These are phyloP conservation scores for Fusarium ramigenum DNA, from an alignment of 2,329 filamentous ascomycete genomes.

Conservation along the genomic window DNA sequence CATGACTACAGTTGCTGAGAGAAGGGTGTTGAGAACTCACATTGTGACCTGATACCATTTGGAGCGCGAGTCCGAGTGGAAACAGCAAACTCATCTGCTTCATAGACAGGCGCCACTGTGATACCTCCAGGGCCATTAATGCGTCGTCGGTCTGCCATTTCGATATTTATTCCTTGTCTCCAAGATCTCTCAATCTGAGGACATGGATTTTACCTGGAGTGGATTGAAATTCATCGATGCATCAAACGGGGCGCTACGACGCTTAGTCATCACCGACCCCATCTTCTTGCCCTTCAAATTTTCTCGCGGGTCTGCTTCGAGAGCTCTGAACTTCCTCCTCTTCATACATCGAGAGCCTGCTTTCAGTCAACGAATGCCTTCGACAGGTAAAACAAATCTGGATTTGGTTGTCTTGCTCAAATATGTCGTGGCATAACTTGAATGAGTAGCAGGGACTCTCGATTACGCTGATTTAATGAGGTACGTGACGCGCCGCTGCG, in stretches of 20 bases:
- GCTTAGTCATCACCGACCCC: constrained; percentile 38
- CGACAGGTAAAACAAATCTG: neutral
- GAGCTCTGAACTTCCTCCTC: constrained; percentile 18
- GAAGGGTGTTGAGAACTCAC: constrained; percentile 59
- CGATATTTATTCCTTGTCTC: neutral
- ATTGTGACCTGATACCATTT: constrained; percentile 84
- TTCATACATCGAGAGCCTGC: constrained; percentile 20
- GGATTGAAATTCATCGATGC: constrained; percentile 21
- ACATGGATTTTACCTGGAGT: constrained; percentile 34
- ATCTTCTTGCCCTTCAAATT: constrained; percentile 34
- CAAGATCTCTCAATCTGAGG: neutral
- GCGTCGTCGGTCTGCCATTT: constrained; percentile 85
- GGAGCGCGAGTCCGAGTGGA: constrained; percentile 66
- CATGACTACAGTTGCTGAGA: neutral
- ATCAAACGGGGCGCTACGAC: constrained; percentile 11
- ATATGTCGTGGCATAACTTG: neutral
- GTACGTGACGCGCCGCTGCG: constrained; percentile 35
- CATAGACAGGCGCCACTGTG: constrained; percentile 79
- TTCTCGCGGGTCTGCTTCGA: constrained; percentile 11
- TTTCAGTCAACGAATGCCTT: neutral
- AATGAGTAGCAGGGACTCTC: neutral
- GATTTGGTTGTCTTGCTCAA: neutral
- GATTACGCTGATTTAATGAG: constrained; percentile 11
- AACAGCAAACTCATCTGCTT: constrained; percentile 56
- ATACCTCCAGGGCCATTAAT: constrained; percentile 87